Evolutionary conservation across 805 yeast species (phyloP).

Genomic region (Candida silvicultrix): DNA sequence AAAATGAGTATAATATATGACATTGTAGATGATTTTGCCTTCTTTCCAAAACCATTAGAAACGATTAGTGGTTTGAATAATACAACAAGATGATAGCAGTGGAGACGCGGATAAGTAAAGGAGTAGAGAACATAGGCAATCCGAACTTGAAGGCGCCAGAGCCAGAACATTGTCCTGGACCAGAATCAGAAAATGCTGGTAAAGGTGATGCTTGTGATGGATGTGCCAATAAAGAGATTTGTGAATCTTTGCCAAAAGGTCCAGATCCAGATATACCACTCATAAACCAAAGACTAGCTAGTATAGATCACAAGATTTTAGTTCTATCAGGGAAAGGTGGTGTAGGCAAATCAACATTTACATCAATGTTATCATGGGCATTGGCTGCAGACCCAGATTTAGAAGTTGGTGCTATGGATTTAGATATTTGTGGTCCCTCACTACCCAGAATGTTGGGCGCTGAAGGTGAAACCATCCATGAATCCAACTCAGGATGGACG

Average conservation of each 20-base stretch:
- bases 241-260: conserved; percentile 84
- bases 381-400: conserved; percentile 58
- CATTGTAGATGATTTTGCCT: no score
- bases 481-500: conserved; percentile 90
- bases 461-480: conserved; percentile 77
- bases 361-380: conserved; percentile 96
- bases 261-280: conserved; percentile 90
- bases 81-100: conserved; percentile 10
- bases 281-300: conserved; percentile 60
- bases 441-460: conserved; percentile 93
- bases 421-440: conserved; percentile 98
- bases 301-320: conserved; percentile 72
- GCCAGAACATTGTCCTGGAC: conserved; percentile 99
- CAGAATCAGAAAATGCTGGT: conserved; percentile 92
- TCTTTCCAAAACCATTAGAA: background rate
- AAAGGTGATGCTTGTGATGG: conserved; percentile 90
- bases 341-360: conserved; percentile 95
- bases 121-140: conserved; percentile 8
- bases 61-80: no score
- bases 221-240: conserved; percentile 88
- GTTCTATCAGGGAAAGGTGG: conserved; percentile 89
- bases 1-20: background rate
- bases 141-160: conserved; percentile 53
- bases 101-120: conserved; percentile 10
- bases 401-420: conserved; percentile 95